phyloP scores from a whole-genome alignment of 2,329 filamentous ascomycete genomes.

The Talaromyces pinophilus region DNA sequence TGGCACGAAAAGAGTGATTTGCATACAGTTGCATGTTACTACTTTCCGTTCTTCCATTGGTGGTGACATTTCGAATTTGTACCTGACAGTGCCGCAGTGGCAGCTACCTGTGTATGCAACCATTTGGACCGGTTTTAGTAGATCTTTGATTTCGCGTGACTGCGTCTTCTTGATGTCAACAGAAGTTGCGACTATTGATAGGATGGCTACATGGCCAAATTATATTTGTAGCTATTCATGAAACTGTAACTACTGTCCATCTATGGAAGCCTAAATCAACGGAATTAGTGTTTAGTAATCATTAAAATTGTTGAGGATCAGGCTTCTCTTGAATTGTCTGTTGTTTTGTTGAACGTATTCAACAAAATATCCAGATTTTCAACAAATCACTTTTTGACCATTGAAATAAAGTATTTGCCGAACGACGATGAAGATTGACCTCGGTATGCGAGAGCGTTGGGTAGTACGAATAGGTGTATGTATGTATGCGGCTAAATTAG shows the following conservation, averaged over 20 bases:
- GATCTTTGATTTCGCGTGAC: neutral
- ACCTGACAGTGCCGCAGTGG: conserved; percentile 30
- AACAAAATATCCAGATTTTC: neutral
- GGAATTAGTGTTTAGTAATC: conserved; percentile 4
- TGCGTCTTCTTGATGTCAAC: neutral
- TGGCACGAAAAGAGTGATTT: neutral
- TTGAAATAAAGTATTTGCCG: neutral
- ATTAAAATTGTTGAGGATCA: neutral
- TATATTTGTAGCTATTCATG: neutral
- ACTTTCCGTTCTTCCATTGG: conserved; percentile 27
- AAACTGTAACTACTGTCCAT: neutral
- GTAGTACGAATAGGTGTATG: neutral
- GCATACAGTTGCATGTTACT: conserved; percentile 28
- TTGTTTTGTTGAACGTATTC: neutral
- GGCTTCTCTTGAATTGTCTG: neutral
- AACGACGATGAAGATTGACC: neutral
- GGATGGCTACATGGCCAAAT: neutral
- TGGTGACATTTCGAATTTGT: conserved; percentile 25
- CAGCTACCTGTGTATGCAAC: conserved; percentile 26
- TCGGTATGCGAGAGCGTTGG: neutral
- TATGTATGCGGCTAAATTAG: neutral
- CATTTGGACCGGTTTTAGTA: neutral
- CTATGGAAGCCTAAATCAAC: neutral
- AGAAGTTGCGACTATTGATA: neutral
- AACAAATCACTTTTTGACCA: neutral